Conservation (phyloP, 768 basidiomycete species). For the Russula foetens region DNA sequence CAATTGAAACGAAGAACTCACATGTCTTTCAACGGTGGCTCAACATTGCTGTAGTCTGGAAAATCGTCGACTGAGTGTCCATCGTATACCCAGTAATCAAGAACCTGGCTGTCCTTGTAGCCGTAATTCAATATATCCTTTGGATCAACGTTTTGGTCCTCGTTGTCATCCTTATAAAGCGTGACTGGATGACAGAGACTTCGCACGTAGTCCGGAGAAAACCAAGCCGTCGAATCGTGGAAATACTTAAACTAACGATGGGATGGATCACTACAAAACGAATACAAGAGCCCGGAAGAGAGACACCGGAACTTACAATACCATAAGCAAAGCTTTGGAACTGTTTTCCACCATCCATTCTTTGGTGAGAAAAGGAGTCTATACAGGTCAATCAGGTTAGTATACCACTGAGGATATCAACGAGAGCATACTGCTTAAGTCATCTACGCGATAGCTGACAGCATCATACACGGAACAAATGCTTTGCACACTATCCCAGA, state of each 20-base stretch:
- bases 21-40: conserved; percentile 9
- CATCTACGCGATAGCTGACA: not conserved
- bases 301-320: conserved; percentile 7
- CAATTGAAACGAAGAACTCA: not conserved
- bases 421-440: not conserved
- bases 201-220: conserved; percentile 1
- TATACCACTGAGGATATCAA: too few species aligned
- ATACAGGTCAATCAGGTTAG: not conserved
- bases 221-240: not conserved
- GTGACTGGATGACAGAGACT: not conserved
- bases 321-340: conserved; percentile 21
- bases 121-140: conserved; percentile 5
- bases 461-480: not conserved
- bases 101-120: not conserved
- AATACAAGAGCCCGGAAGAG: too few species aligned
- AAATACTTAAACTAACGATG: conserved; percentile 15
- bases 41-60: not conserved
- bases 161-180: conserved; percentile 5
- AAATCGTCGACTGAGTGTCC: conserved; percentile 2
- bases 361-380: conserved; percentile 21
- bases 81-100: conserved; percentile 10
- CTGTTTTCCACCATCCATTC: conserved; percentile 13
- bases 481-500: not conserved
- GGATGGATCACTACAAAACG: too few species aligned
- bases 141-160: not conserved